Percentiles rank a stretch among this genome's conserved stretches.
Evolutionary conservation across 2,329 filamentous ascomycete genomes (phyloP).

Genomic region (Xylaria arbuscula): DNA sequence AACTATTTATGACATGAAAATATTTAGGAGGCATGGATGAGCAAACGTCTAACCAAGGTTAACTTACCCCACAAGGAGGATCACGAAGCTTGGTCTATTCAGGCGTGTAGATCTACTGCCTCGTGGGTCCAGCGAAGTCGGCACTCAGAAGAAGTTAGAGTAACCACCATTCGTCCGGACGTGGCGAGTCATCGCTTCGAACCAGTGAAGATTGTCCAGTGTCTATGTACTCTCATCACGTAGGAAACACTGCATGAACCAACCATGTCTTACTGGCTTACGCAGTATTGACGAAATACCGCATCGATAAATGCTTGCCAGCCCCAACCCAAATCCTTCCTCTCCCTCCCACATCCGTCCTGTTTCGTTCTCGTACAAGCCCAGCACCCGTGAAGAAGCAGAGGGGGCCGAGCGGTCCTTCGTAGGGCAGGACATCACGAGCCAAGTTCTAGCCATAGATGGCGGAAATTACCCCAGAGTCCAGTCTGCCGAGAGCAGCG

Average conservation of each 20-base stretch:
- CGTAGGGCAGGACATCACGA: constrained; percentile 23
- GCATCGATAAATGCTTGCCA: constrained; percentile 11
- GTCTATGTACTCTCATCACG: constrained; percentile 5
- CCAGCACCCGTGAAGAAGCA: constrained; percentile 13
- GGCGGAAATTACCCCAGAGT: constrained; percentile 14
- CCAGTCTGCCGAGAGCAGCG: constrained; percentile 5
- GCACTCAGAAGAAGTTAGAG: neutral
- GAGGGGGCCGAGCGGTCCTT: constrained; percentile 21
- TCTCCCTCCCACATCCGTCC: constrained; percentile 17
- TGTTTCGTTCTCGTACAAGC: constrained; percentile 14
- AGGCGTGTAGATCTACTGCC: constrained; percentile 17
- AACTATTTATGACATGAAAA: neutral
- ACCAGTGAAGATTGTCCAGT: constrained; percentile 11
- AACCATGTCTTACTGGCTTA: constrained; percentile 19
- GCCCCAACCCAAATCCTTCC: constrained; percentile 23
- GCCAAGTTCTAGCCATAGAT: constrained; percentile 19
- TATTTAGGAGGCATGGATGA: neutral
- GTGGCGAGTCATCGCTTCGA: constrained; percentile 28
- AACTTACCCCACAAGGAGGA: constrained; percentile 8
- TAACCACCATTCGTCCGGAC: constrained; percentile 31
- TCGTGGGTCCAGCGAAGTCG: constrained; percentile 24
- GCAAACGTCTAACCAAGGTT: constrained; percentile 4
- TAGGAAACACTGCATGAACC: constrained; percentile 31
- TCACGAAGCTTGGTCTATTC: constrained; percentile 22
- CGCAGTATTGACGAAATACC: constrained; percentile 1